Percentiles rank a stretch among this genome's conserved stretches.
Conservation (phyloP, 164 flowering plant genomes). For the Liquidambar formosana region DNA sequence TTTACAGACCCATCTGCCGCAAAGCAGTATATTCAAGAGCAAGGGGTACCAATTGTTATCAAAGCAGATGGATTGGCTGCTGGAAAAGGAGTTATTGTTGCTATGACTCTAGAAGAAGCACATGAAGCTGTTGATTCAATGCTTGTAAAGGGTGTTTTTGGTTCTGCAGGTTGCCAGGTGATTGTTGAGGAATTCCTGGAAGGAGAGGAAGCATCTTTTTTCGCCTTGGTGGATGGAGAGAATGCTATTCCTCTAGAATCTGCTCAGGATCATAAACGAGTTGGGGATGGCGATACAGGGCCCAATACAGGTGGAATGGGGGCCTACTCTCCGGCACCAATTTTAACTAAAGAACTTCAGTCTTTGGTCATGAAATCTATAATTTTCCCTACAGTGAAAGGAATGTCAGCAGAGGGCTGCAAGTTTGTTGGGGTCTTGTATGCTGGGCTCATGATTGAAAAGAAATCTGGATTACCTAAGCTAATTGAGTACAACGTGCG, state of each 20-base stretch:
- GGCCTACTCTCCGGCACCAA: conserved; percentile 95
- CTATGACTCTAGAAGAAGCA: conserved; percentile 88
- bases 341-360: conserved; percentile 77
- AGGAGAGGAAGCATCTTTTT: conserved; percentile 98
- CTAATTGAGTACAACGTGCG: conserved; percentile 96
- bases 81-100: conserved; percentile 95
- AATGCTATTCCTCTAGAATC: conserved; percentile 91
- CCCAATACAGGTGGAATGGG: conserved; percentile 99
- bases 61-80: conserved; percentile 98
- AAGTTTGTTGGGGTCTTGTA: conserved; percentile 92
- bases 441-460: conserved; percentile 99
- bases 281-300: conserved; percentile 97
- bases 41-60: conserved; percentile 90
- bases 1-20: conserved; percentile 78
- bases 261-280: conserved; percentile 96
- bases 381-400: conserved; percentile 84
- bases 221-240: conserved; percentile 96
- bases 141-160: conserved; percentile 74
- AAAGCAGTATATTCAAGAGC: conserved; percentile 73
- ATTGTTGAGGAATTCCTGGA: conserved; percentile 88
- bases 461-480: conserved; percentile 84
- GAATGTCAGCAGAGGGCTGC: conserved; percentile 92
- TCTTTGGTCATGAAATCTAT: conserved; percentile 78
- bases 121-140: conserved; percentile 87
- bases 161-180: conserved; percentile 80